These are phyloP conservation scores for Colletotrichum tamarilloi DNA, from an alignment of 2,329 filamentous ascomycete genomes.

Conservation along the genomic window DNA sequence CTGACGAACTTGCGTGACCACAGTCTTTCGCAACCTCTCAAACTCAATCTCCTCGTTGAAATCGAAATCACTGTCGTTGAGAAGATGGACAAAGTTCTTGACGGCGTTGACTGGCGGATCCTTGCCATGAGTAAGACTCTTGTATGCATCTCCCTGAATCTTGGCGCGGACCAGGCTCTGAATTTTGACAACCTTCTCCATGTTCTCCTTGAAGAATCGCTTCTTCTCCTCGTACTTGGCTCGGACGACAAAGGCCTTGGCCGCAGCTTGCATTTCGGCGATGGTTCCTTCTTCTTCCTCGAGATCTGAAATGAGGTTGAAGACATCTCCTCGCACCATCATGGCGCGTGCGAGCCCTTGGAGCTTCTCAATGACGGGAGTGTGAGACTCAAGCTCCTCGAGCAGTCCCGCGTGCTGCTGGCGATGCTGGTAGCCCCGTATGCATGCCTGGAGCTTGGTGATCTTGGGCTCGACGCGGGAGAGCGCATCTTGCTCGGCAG, in stretches of 20 bases:
- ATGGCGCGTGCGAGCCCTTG: constrained; percentile 85
- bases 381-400: constrained; percentile 75
- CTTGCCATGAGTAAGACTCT: constrained; percentile 94
- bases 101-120: constrained; percentile 97
- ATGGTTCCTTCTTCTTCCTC: constrained; percentile 86
- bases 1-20: constrained; percentile 95
- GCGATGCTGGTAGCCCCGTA: constrained; percentile 74
- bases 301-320: constrained; percentile 78
- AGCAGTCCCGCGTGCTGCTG: constrained; percentile 71
- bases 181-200: constrained; percentile 98
- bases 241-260: constrained; percentile 80
- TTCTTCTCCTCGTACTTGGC: constrained; percentile 84
- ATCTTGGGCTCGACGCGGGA: constrained; percentile 67
- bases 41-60: constrained; percentile 99
- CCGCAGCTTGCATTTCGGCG: constrained; percentile 78
- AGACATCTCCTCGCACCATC: constrained; percentile 79
- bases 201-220: constrained; percentile 92
- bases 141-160: constrained; percentile 97
- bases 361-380: constrained; percentile 73
- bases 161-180: constrained; percentile 96
- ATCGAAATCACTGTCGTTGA: constrained; percentile 98
- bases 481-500: constrained; percentile 64
- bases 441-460: constrained; percentile 72
- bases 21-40: constrained; percentile 91
- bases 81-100: constrained; percentile 96